phyloP scores from a whole-genome alignment of 306 rosid species.

The Vigna unguiculata region DNA sequence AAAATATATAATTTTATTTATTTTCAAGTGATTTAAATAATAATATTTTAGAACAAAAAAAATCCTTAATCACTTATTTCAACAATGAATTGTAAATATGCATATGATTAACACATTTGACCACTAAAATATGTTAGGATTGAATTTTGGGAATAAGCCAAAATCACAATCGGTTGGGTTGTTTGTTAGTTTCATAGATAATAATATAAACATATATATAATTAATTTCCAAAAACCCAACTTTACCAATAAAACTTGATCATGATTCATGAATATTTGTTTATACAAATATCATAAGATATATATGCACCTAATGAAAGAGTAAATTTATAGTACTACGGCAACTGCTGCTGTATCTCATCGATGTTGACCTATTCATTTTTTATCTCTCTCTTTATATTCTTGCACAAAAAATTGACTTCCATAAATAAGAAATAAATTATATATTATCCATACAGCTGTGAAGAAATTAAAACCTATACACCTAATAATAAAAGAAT shows the following conservation, averaged over 20 bases:
- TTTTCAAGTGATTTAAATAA: no score
- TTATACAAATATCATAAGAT: constrained; percentile 31
- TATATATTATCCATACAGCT: not conserved
- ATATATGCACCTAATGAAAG: constrained; percentile 12
- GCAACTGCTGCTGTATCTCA: constrained; percentile 40
- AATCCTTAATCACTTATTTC: no score
- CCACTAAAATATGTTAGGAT: not conserved
- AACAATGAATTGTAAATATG: not conserved
- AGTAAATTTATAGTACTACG: constrained; percentile 21
- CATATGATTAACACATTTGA: constrained; percentile 23
- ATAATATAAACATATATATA: not conserved
- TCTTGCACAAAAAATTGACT: constrained; percentile 39
- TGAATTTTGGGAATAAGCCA: no score
- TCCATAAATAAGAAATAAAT: not conserved
- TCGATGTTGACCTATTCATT: constrained; percentile 41
- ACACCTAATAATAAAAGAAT: constrained; percentile 12
- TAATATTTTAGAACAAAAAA: no score
- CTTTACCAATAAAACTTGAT: constrained; percentile 8
- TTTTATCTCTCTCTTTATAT: constrained; percentile 19
- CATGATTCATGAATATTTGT: not conserved
- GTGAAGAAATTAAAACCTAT: constrained; percentile 1
- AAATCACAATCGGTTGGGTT: not conserved
- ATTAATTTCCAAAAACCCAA: constrained; percentile 6
- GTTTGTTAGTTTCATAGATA: constrained; percentile 43
- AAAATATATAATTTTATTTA: no score